Percentiles rank a stretch among this genome's conserved stretches.
phyloP scores from a whole-genome alignment of 306 rosid species.

The Vicia sativa region DNA sequence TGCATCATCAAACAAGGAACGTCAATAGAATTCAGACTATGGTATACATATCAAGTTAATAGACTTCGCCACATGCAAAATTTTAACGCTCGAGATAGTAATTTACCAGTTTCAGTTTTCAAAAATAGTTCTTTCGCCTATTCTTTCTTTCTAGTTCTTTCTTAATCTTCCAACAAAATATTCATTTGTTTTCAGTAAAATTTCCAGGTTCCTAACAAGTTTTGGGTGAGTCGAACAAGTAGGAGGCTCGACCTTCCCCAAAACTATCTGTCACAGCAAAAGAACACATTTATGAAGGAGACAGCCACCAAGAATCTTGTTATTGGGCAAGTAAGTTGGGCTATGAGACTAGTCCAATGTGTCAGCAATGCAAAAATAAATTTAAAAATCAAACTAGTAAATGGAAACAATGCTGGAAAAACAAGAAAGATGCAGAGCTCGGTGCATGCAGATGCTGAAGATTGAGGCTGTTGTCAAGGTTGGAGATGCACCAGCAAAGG shows the following conservation, averaged over 20 bases:
- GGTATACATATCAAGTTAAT: conserved; percentile 28
- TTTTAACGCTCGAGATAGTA: conserved; percentile 5
- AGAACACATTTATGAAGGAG: background rate
- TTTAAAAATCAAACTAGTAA: background rate
- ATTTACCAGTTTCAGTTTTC: background rate
- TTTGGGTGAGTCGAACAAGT: background rate
- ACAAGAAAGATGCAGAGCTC: background rate
- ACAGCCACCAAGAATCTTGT: background rate
- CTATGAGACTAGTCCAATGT: background rate
- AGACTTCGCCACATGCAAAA: background rate
- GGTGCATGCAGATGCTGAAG: background rate
- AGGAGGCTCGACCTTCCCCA: background rate
- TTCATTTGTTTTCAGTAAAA: background rate
- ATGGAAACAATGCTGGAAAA: background rate
- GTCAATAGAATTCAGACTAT: conserved; percentile 32
- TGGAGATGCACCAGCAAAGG: too few species aligned
- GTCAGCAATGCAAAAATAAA: background rate
- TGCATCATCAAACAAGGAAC: conserved; percentile 40
- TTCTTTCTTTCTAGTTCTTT: background rate
- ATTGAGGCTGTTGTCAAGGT: too few species aligned
- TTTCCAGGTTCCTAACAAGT: background rate
- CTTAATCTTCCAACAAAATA: background rate
- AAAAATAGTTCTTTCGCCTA: too few species aligned
- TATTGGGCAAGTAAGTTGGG: background rate
- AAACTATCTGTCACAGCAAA: background rate